Evolutionary conservation across 1,284 basidiomycete species (phyloP).

Genomic region (Malassezia dermatis): DNA sequence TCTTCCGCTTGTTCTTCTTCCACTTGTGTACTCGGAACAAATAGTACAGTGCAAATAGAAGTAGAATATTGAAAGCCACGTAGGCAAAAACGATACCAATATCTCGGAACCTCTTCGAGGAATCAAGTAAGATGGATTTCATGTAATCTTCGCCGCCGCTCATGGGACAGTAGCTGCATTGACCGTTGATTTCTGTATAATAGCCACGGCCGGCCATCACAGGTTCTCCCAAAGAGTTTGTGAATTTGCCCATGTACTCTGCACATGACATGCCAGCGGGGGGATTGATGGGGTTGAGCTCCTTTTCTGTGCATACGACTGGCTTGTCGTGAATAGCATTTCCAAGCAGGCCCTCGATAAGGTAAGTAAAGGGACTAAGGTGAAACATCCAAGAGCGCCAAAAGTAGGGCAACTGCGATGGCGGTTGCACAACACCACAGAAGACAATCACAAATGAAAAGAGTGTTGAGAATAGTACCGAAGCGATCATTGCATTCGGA

Average conservation of each 20-base stretch:
- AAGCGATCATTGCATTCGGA: conserved; percentile 59
- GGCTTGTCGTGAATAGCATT: conserved; percentile 45
- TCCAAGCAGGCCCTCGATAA: conserved; percentile 49
- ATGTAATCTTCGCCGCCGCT: conserved; percentile 57
- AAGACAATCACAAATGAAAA: conserved; percentile 60
- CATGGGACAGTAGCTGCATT: conserved; percentile 50
- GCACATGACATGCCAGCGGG: conserved; percentile 49
- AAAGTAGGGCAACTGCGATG: conserved; percentile 30
- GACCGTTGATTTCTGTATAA: conserved; percentile 35
- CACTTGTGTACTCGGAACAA: conserved; percentile 22
- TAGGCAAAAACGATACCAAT: conserved; percentile 56
- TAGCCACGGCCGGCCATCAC: conserved; percentile 8
- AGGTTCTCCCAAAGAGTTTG: conserved; percentile 19
- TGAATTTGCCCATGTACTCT: conserved; percentile 48
- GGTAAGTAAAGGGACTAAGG: conserved; percentile 61
- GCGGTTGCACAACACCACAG: conserved; percentile 51
- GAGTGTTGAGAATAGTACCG: conserved; percentile 58
- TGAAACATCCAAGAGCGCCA: conserved; percentile 50
- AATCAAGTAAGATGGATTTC: conserved; percentile 18
- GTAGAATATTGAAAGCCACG: conserved; percentile 56
- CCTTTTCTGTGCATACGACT: conserved; percentile 49
- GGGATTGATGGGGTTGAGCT: conserved; percentile 49
- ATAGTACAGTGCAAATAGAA: conserved; percentile 29
- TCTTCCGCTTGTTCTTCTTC: neutral
- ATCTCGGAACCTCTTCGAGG: conserved; percentile 24